A percentile compares a stretch with the other conserved stretches of the same genome.
Conservation (phyloP, 2,329 filamentous ascomycete species). For the Simplicillium aogashimaense region DNA sequence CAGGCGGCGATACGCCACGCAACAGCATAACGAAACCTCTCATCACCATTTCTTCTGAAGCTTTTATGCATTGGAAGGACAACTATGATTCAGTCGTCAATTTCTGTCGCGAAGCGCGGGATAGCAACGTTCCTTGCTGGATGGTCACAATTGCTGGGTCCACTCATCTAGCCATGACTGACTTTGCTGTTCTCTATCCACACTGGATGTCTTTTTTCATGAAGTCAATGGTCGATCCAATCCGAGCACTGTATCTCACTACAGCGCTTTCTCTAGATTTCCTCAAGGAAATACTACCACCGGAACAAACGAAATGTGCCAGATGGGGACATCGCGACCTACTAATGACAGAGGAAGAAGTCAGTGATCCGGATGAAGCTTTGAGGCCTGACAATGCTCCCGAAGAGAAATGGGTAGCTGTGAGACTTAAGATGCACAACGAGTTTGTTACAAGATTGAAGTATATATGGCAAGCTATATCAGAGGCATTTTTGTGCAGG, state of each 20-base stretch:
- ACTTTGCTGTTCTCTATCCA: slow-evolving; percentile 56
- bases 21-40: slow-evolving; percentile 41
- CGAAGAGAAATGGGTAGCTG: slow-evolving; percentile 47
- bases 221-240: slow-evolving; percentile 54
- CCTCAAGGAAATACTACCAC: slow-evolving; percentile 40
- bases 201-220: slow-evolving; percentile 45
- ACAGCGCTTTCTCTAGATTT: slow-evolving; percentile 55
- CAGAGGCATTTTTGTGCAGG: slow-evolving; percentile 8
- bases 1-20: slow-evolving; percentile 28
- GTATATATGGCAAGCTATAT: slow-evolving; percentile 30
- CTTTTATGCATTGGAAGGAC: slow-evolving; percentile 59
- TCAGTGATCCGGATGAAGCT: slow-evolving; percentile 25
- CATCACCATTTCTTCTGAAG: slow-evolving; percentile 56
- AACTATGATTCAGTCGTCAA: slow-evolving; percentile 50
- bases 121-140: slow-evolving; percentile 34
- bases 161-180: slow-evolving; percentile 55
- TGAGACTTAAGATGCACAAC: slow-evolving; percentile 45
- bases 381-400: slow-evolving; percentile 44
- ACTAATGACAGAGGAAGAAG: slow-evolving; percentile 29
- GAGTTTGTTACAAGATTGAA: slow-evolving; percentile 41
- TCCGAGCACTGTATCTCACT: slow-evolving; percentile 53
- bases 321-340: slow-evolving; percentile 44
- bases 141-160: slow-evolving; percentile 46
- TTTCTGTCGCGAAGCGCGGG: slow-evolving; percentile 45
- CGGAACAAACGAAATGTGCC: slow-evolving; percentile 34